phyloP scores from a whole-genome alignment of 1,284 basidiomycete genomes.

The Marasmius oreades region DNA sequence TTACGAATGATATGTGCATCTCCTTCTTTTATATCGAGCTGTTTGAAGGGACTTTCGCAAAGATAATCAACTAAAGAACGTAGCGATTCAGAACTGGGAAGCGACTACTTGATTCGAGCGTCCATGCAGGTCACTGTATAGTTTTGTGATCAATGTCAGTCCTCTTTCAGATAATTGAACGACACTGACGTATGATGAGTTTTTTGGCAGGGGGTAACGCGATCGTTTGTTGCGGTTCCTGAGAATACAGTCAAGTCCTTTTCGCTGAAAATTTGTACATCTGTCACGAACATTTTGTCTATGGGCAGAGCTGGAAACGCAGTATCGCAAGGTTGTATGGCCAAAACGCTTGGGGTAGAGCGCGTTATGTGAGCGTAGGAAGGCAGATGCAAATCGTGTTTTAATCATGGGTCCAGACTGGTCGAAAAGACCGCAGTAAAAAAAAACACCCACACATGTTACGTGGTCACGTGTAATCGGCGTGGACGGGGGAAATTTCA shows the following conservation, averaged over 20 bases:
- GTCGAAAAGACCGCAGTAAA: not conserved
- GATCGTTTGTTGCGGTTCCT: slow-evolving; percentile 6
- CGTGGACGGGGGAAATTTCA: too few species aligned
- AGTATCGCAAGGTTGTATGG: not conserved
- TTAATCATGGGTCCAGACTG: not conserved
- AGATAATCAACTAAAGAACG: not conserved
- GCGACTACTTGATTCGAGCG: slow-evolving; percentile 46
- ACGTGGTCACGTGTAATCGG: too few species aligned
- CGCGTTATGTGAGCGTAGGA: not conserved
- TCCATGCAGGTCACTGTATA: slow-evolving; percentile 66
- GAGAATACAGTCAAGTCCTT: not conserved
- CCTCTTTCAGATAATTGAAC: not conserved
- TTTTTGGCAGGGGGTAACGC: slow-evolving; percentile 50
- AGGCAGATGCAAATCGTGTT: not conserved
- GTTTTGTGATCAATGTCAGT: not conserved
- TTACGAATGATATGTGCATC: slow-evolving; percentile 71
- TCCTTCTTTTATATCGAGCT: slow-evolving; percentile 59
- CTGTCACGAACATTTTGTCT: too few species aligned
- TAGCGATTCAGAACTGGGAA: not conserved
- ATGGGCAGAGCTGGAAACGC: not conserved
- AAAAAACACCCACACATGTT: not conserved
- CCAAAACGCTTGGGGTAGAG: not conserved
- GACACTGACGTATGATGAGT: slow-evolving; percentile 39
- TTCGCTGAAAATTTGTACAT: too few species aligned
- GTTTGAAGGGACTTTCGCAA: slow-evolving; percentile 45